A percentile compares a stretch with the other conserved stretches of the same genome.
phyloP scores from a whole-genome alignment of 306 rosid species.

The Sindora glabra region DNA sequence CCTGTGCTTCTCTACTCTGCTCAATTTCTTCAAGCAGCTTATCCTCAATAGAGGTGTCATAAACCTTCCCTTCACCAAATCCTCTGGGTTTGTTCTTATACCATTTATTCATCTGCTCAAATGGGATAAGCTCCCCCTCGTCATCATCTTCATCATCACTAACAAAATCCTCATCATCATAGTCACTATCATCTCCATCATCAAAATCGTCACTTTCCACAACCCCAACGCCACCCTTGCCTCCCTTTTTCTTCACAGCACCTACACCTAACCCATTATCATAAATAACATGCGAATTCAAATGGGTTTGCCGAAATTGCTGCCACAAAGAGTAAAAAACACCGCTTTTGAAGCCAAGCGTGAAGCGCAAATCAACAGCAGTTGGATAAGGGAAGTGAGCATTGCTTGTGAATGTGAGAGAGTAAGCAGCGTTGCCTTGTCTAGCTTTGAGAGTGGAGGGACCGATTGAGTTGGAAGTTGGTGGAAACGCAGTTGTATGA shows the following conservation, averaged over 20 bases:
- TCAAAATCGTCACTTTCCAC: conserved; percentile 22
- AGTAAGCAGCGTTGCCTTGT: conserved; percentile 2
- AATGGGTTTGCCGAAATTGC: conserved; percentile 14
- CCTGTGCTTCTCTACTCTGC: conserved; percentile 43
- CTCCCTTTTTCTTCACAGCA: conserved; percentile 15
- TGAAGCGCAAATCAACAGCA: neutral
- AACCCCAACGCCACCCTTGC: conserved; percentile 9
- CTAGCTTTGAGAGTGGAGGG: neutral
- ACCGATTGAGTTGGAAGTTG: conserved; percentile 16
- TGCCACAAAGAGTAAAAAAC: conserved; percentile 4
- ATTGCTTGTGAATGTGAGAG: conserved; percentile 9
- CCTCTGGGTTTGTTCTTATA: conserved; percentile 58
- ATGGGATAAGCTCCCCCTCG: conserved; percentile 32
- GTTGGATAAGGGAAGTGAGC: neutral
- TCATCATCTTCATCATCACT: conserved; percentile 27
- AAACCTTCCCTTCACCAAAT: conserved; percentile 70
- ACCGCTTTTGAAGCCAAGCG: neutral
- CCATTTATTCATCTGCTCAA: conserved; percentile 56
- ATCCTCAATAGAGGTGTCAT: conserved; percentile 77
- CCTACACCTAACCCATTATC: conserved; percentile 3
- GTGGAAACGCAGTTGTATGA: conserved; percentile 18
- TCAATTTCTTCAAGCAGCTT: conserved; percentile 69
- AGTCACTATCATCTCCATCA: conserved; percentile 9
- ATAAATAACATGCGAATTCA: neutral
- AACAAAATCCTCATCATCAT: neutral